Percentiles rank a stretch among this genome's conserved stretches.
Conservation (phyloP, 2,329 filamentous ascomycete genomes). For the Eurotiales sp. region DNA sequence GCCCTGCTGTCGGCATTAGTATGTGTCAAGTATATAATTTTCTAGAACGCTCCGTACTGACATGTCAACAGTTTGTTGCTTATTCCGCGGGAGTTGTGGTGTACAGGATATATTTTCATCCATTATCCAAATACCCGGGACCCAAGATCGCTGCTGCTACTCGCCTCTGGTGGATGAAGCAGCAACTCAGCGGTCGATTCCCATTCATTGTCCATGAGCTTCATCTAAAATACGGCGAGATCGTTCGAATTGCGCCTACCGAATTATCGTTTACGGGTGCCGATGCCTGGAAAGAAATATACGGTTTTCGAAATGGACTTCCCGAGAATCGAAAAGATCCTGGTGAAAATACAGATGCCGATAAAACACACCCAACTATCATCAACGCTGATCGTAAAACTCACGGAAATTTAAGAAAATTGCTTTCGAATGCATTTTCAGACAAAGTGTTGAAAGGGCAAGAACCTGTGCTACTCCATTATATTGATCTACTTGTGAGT, state of each 20-base stretch:
- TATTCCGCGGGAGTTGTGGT: constrained; percentile 15
- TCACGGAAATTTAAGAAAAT: constrained; percentile 3
- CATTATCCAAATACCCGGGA: constrained; percentile 28
- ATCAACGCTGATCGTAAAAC: constrained; percentile 9
- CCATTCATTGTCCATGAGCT: constrained; percentile 9
- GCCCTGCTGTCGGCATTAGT: constrained; percentile 2
- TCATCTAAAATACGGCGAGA: constrained; percentile 11
- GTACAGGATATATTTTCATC: constrained; percentile 29
- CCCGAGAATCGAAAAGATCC: constrained; percentile 11
- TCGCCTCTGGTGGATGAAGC: constrained; percentile 10
- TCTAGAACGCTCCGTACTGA: background rate
- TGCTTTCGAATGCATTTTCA: constrained; percentile 10
- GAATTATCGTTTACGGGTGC: constrained; percentile 6
- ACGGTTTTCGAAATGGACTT: constrained; percentile 8
- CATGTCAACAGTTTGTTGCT: background rate
- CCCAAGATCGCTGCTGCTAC: constrained; percentile 24
- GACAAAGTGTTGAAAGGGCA: constrained; percentile 8
- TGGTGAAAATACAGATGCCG: constrained; percentile 9
- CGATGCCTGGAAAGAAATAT: constrained; percentile 12
- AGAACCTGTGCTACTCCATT: constrained; percentile 9
- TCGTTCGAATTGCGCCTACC: constrained; percentile 8
- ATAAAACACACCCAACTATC: constrained; percentile 7
- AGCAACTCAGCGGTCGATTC: constrained; percentile 7
- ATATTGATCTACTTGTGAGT: constrained; percentile 9
- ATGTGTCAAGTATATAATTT: background rate